These are phyloP conservation scores for Xylaria sp. DNA, from an alignment of 2,329 filamentous ascomycete genomes.

Conservation along the genomic window DNA sequence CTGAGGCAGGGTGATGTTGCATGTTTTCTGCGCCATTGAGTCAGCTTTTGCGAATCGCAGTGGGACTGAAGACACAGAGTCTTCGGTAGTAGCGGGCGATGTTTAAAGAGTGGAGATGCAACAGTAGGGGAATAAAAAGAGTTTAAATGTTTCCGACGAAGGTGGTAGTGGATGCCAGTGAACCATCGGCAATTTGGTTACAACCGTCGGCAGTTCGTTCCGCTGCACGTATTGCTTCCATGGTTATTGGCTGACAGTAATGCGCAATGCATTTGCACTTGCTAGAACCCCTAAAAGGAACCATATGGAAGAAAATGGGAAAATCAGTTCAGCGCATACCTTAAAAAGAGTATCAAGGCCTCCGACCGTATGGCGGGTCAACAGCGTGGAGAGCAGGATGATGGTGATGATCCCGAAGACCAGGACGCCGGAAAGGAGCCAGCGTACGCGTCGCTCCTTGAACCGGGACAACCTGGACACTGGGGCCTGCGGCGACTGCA, in stretches of 20 bases:
- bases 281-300: neutral
- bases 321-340: conserved; percentile 25
- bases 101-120: conserved; percentile 10
- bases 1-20: conserved; percentile 52
- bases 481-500: conserved; percentile 16
- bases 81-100: neutral
- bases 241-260: conserved; percentile 10
- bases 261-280: conserved; percentile 1
- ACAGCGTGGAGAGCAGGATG: conserved; percentile 37
- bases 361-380: conserved; percentile 27
- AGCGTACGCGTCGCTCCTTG: conserved; percentile 26
- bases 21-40: conserved; percentile 42
- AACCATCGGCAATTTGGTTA: conserved; percentile 29
- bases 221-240: conserved; percentile 1
- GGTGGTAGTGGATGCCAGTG: conserved; percentile 2
- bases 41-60: conserved; percentile 34
- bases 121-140: neutral
- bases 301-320: neutral
- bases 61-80: neutral
- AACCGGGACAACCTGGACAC: conserved; percentile 11
- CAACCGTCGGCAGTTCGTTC: conserved; percentile 30
- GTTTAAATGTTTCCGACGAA: neutral
- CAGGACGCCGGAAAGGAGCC: conserved; percentile 19
- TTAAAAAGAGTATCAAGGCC: conserved; percentile 36
- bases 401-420: conserved; percentile 35